Evolutionary conservation across 2,329 filamentous ascomycete species (phyloP), one percentile per base, ranked within the genome.

Genomic region (Calonectria naviculata): DNA sequence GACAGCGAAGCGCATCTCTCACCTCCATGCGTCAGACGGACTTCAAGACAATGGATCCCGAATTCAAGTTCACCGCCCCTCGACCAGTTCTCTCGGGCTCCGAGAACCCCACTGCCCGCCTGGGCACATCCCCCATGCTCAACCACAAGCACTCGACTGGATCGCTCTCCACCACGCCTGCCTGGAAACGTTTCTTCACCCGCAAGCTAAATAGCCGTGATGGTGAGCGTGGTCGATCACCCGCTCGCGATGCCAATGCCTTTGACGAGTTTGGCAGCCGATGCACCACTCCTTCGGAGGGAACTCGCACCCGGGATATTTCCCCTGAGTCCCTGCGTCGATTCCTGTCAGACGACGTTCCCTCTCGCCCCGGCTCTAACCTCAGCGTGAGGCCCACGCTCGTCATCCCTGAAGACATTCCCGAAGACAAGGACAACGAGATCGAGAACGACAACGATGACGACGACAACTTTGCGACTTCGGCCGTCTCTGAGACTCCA

Each of bases 11-110:
- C 77, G 90, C 88, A 68, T 95, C 93, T 5, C 85, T 91, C 75
- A 91, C 85, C 76, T 93, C 91, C 8, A 84, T 92, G 62, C 84
- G 86, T 62, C 86, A 84, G 49, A 86, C 88, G 65, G 88, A 92
- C 75, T 89, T 89, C 77, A 93, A 90, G 80, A 97, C 94, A 1
- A 93, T 95, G 89, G 90, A 96, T 76, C 94, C 94, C 0, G 86
- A 89, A 34, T 93, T 94, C 84, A 95, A 93, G 79, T 97, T 92
- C 80, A 86, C 91, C 76, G 90, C 92, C 36, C 94, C 93, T 13
- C 88, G 92, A 65, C 89, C 91, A 26, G 87, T 88, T 24, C 84
- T 87, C 2, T 85, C 86, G 19, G 64, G 69, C 12, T 56, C 68
- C 29, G 77, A 77, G 36, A 69, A 74, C 47, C 41, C 74, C 13